Base-by-base conservation (phyloP, 202 grass and related monocot genomes). In the Setaria viridis region DNA sequence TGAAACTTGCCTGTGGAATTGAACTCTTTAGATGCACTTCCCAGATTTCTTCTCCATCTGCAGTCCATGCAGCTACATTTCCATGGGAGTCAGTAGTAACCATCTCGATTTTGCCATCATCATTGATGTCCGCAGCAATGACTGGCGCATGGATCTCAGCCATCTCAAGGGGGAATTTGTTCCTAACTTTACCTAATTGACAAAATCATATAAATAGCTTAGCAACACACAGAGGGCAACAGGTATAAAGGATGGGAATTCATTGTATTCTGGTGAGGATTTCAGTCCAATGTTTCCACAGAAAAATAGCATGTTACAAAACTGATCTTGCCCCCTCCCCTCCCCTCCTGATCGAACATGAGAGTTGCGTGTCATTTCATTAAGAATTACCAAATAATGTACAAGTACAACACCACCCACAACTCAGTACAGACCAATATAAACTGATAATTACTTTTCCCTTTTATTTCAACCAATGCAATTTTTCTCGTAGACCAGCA, bases 51-150 rank as follows among this genome's bases (percentile, higher is more conserved):
- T 95, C 85, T 80, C 96, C 96, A 69, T 91, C 89, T 77, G 93
- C 78, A 87, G 91, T 98, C 96, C 96, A 98, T 76, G 91, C 96
- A 78, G 93, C 93, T 83, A 98, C 90, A 74, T 95, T 98, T 80
- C 96, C 96, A 84, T 98, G 96, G 75, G 87, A 88, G 83, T 98
- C 91, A 45, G 88, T 84, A 59, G 96, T 95, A 64, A 95, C 86
- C 90, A 98, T 95, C 86, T 94, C 93, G 2, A 98, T 85, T 91
- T 98, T 95, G 12, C 95, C 95, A 89, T 95, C 95, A 94, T 98
- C 95, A 35, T 98, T 95, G 79, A 95, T 92, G 89, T 98, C 93
- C 37, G 93, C 93, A 12, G 93, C 96, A 72, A 98, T 84, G 53
- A 94, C 90, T 83, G 93, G 90, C 77, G 88, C 93, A 81, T 98